Evolutionary conservation across 805 yeast species (phyloP).

Genomic region (Myxozyma nipponensis): DNA sequence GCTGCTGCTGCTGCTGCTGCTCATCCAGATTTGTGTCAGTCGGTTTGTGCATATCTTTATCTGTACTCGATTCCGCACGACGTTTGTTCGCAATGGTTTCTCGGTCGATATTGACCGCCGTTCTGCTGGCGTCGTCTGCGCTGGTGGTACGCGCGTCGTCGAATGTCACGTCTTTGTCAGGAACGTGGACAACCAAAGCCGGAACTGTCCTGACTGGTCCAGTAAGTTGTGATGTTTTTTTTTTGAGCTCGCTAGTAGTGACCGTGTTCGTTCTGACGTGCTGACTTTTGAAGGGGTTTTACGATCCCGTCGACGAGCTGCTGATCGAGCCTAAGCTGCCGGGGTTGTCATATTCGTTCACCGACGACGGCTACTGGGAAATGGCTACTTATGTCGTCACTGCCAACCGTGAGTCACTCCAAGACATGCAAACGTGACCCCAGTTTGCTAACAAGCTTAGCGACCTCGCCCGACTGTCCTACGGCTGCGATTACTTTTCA

Average conservation of each 20-base stretch:
- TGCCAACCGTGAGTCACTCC: slow-evolving; percentile 48
- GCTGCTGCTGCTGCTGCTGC: too few relatives aligned
- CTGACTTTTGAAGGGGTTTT: slow-evolving; percentile 50
- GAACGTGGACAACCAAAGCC: slow-evolving; percentile 95
- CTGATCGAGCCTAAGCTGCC: slow-evolving; percentile 94
- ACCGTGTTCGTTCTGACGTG: background rate
- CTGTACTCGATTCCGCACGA: too few relatives aligned
- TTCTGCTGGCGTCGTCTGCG: background rate
- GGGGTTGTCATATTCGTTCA: slow-evolving; percentile 89
- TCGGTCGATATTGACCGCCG: background rate
- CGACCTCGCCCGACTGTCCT: slow-evolving; percentile 74
- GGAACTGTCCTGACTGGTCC: slow-evolving; percentile 93
- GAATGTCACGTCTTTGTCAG: slow-evolving; percentile 38
- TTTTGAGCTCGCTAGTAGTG: background rate
- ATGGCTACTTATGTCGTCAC: slow-evolving; percentile 80
- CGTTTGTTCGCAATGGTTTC: background rate
- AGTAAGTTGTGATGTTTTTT: slow-evolving; percentile 39
- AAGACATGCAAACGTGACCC: background rate
- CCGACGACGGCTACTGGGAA: slow-evolving; percentile 87
- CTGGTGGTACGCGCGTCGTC: background rate
- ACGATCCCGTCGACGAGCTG: slow-evolving; percentile 92
- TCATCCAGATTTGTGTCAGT: too few relatives aligned
- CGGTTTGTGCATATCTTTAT: too few relatives aligned
- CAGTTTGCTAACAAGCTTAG: slow-evolving; percentile 12
- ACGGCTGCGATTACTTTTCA: slow-evolving; percentile 77